Evolutionary conservation across 139 green algal species (phyloP).

Genomic region (Edaphochlamys debaryana): DNA sequence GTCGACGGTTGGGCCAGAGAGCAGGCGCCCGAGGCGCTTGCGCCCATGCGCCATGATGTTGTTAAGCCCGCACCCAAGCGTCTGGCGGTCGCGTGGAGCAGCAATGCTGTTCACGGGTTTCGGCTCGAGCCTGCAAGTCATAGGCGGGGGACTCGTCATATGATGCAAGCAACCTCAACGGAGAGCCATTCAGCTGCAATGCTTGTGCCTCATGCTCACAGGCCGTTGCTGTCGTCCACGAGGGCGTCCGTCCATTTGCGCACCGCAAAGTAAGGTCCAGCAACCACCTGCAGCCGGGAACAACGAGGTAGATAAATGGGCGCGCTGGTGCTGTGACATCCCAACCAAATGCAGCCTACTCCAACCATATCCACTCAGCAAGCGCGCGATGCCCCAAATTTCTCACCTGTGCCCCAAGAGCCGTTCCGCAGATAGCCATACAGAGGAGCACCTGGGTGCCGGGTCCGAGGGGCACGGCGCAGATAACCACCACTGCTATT

Average conservation of each 20-base stretch:
- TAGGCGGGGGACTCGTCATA: too few relatives aligned
- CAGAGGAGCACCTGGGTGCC: neutral
- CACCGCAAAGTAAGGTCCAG: neutral
- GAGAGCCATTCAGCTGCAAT: neutral
- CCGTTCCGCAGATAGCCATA: neutral
- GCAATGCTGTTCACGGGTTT: too few relatives aligned
- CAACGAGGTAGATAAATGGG: too few relatives aligned
- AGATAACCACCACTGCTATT: neutral
- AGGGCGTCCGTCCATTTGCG: too few relatives aligned
- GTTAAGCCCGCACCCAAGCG: too few relatives aligned
- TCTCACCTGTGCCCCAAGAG: neutral
- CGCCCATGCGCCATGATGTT: neutral
- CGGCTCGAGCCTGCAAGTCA: too few relatives aligned
- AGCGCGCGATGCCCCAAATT: neutral
- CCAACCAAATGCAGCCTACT: neutral
- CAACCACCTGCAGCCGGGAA: too few relatives aligned
- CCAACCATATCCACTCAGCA: neutral
- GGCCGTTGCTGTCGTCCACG: too few relatives aligned
- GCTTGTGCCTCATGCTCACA: too few relatives aligned
- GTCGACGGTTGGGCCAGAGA: neutral
- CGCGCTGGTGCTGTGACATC: neutral
- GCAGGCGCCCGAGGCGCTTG: too few relatives aligned
- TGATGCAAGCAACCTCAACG: too few relatives aligned
- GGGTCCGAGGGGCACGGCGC: neutral
- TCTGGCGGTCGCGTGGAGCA: neutral